Evolutionary conservation across 768 basidiomycete genomes (phyloP).

Genomic region (Ephemerocybe angulata): DNA sequence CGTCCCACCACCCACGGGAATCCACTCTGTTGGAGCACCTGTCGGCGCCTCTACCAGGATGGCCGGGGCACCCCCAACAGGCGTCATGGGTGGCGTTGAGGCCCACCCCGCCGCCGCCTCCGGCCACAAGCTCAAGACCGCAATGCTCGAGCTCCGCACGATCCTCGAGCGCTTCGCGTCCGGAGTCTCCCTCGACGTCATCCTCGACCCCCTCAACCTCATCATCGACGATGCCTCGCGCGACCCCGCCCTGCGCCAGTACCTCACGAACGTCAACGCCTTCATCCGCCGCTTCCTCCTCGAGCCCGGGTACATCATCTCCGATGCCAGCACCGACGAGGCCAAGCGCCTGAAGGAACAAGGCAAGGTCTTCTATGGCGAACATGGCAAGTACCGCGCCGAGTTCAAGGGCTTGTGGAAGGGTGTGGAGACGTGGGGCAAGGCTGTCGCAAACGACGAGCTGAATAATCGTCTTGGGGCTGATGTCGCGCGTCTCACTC

Average conservation of each 20-base stretch:
- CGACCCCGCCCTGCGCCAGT: constrained; percentile 70
- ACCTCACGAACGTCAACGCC: constrained; percentile 62
- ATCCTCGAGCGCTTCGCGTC: constrained; percentile 92
- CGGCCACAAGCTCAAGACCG: constrained; percentile 50
- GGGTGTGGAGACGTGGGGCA: constrained; percentile 73
- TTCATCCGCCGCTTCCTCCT: constrained; percentile 74
- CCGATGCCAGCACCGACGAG: constrained; percentile 66
- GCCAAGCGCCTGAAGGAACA: constrained; percentile 61
- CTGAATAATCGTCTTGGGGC: constrained; percentile 75
- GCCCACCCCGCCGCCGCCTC: too few relatives aligned
- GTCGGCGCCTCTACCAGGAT: too few relatives aligned
- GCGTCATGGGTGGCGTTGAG: too few relatives aligned
- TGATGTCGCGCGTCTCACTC: constrained; percentile 78
- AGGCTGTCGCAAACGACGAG: constrained; percentile 75
- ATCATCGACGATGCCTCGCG: constrained; percentile 71
- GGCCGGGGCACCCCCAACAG: too few relatives aligned
- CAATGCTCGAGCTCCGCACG: constrained; percentile 64
- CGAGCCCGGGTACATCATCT: constrained; percentile 83
- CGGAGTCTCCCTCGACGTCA: constrained; percentile 56
- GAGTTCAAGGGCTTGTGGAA: constrained; percentile 83
- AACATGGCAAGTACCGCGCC: constrained; percentile 48
- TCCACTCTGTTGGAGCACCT: too few relatives aligned
- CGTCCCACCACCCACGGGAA: too few relatives aligned
- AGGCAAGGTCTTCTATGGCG: constrained; percentile 76
- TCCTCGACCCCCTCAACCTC: constrained; percentile 66